phyloP scores from a whole-genome alignment of 1,284 basidiomycete genomes.

The Apiotrichum mycotoxinovorans region DNA sequence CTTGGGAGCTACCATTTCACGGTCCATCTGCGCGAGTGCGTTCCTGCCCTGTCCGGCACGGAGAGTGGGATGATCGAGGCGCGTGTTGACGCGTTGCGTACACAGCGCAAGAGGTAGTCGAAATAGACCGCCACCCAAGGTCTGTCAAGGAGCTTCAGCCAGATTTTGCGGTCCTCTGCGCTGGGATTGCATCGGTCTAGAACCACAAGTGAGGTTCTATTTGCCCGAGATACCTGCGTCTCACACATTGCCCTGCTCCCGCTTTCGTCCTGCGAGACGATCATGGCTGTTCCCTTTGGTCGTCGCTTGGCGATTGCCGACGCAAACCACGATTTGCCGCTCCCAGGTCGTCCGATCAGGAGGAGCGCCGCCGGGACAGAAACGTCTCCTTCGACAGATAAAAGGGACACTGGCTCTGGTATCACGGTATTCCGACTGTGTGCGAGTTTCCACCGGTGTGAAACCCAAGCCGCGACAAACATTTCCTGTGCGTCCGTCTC shows the following conservation, averaged over 20 bases:
- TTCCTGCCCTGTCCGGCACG: slow-evolving; percentile 59
- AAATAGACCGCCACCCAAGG: slow-evolving; percentile 58
- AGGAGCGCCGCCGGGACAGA: slow-evolving; percentile 41
- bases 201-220: slow-evolving; percentile 49
- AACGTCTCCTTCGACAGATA: slow-evolving; percentile 54
- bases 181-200: slow-evolving; percentile 60
- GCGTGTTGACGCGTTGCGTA: slow-evolving; percentile 56
- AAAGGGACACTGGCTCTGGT: slow-evolving; percentile 8
- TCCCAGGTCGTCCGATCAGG: slow-evolving; percentile 60
- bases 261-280: slow-evolving; percentile 59
- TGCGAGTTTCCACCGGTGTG: slow-evolving; percentile 60
- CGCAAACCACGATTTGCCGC: slow-evolving; percentile 61
- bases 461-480: slow-evolving; percentile 59
- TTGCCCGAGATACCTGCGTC: slow-evolving; percentile 4
- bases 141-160: slow-evolving; percentile 54
- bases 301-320: slow-evolving; percentile 54
- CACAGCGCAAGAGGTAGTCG: slow-evolving; percentile 58
- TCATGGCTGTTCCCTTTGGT: slow-evolving; percentile 48
- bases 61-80: slow-evolving; percentile 59
- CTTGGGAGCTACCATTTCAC: slow-evolving; percentile 52
- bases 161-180: slow-evolving; percentile 53
- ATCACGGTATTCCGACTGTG: not conserved
- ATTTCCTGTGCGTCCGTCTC: slow-evolving; percentile 59
- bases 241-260: slow-evolving; percentile 57
- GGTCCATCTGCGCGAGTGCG: slow-evolving; percentile 58